Conservation (phyloP, 805 yeast genomes). For the Zygotorulaspora chibaensis region DNA sequence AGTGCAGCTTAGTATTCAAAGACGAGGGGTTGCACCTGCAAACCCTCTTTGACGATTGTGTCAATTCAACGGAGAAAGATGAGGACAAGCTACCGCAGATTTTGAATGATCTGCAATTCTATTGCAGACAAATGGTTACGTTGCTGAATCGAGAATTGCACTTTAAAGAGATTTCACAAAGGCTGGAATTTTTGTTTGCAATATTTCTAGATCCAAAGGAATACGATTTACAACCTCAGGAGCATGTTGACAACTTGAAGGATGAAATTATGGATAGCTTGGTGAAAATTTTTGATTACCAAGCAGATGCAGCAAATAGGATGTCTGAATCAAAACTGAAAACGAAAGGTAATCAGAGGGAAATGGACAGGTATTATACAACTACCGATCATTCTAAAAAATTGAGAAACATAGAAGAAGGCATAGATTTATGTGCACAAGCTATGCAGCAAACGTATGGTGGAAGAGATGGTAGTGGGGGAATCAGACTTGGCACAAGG, state of each 20-base stretch:
- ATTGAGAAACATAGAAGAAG: constrained; percentile 10
- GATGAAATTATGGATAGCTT: constrained; percentile 17
- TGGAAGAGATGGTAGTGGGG: constrained; percentile 1
- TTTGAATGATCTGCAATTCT: constrained; percentile 18
- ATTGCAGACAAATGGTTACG: constrained; percentile 22
- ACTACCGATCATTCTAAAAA: neutral
- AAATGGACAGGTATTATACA: neutral
- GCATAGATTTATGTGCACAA: constrained; percentile 13
- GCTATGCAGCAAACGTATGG: constrained; percentile 14
- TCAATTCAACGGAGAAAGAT: constrained; percentile 7
- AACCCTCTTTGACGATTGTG: constrained; percentile 14
- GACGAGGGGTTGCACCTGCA: constrained; percentile 18
- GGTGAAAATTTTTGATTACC: constrained; percentile 13
- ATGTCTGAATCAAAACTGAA: neutral
- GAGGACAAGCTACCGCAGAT: constrained; percentile 15
- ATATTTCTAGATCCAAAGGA: constrained; percentile 21
- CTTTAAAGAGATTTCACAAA: constrained; percentile 15
- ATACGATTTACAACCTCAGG: constrained; percentile 15
- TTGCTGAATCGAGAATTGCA: constrained; percentile 27
- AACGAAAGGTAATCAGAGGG: neutral
- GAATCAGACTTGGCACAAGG: neutral
- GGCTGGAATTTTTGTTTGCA: constrained; percentile 20
- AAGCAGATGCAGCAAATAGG: neutral
- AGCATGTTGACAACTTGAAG: constrained; percentile 13
- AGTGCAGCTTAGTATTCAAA: constrained; percentile 19